Conservation (phyloP, 2,329 filamentous ascomycete species). For the Pestalotiopsis sp. region DNA sequence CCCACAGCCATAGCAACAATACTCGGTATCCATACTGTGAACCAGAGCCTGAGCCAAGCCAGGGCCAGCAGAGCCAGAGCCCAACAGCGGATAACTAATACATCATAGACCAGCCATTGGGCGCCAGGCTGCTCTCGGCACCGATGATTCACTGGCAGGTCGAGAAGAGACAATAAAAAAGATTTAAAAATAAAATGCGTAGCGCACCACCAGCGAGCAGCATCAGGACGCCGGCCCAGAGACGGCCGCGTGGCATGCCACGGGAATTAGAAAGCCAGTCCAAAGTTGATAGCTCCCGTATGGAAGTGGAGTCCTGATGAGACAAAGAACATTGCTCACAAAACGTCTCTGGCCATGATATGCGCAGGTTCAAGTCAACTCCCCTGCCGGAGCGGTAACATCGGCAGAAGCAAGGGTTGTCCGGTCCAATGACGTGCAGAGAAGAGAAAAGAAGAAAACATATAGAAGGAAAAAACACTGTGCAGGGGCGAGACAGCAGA, state of each 20-base stretch:
- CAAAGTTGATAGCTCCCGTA: neutral
- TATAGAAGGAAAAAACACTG: neutral
- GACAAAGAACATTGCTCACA: neutral
- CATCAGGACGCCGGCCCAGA: neutral
- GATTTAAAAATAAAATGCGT: neutral
- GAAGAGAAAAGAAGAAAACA: neutral
- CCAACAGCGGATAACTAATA: neutral
- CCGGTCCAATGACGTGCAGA: neutral
- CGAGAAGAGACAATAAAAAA: neutral
- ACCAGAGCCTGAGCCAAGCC: neutral
- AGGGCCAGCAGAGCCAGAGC: neutral
- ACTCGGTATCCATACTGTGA: neutral
- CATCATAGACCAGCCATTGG: too few relatives aligned
- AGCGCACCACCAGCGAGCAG: neutral
- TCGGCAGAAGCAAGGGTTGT: neutral
- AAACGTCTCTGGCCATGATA: neutral
- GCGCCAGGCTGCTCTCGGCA: too few relatives aligned
- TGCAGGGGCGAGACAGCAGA: neutral
- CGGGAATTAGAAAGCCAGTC: neutral
- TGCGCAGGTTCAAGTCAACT: neutral
- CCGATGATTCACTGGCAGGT: neutral
- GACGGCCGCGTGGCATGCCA: neutral
- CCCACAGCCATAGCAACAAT: too few relatives aligned
- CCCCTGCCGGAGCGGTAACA: neutral
- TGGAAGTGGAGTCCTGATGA: slow-evolving; percentile 1